Evolutionary conservation across 2,329 filamentous ascomycete species (phyloP).

Genomic region (Zymoseptoria brevis): DNA sequence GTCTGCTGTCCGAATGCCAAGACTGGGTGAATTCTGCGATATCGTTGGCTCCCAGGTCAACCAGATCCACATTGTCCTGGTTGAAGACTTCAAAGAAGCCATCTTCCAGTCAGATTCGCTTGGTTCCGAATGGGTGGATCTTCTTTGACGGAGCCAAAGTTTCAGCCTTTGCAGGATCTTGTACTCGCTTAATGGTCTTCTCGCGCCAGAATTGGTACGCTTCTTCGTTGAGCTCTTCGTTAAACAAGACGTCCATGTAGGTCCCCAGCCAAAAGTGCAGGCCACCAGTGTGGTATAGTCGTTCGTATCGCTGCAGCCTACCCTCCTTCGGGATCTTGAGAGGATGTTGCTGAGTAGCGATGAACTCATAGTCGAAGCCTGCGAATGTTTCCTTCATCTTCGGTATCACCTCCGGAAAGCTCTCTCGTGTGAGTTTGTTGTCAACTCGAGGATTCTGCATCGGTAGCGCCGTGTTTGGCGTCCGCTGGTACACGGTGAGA

Average conservation of each 20-base stretch:
- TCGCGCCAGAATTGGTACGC: slow-evolving; percentile 38
- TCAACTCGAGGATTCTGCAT: slow-evolving; percentile 29
- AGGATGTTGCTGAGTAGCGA: not conserved
- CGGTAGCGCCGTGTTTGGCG: slow-evolving; percentile 48
- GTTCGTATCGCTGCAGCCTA: slow-evolving; percentile 3
- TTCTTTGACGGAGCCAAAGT: slow-evolving; percentile 48
- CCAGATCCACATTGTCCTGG: slow-evolving; percentile 33
- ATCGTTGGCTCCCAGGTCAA: slow-evolving; percentile 35
- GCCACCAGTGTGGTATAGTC: slow-evolving; percentile 4
- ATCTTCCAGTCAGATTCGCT: slow-evolving; percentile 42
- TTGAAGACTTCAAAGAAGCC: slow-evolving; percentile 41
- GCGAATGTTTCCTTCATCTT: slow-evolving; percentile 42
- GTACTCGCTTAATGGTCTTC: slow-evolving; percentile 28
- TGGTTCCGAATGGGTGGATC: slow-evolving; percentile 19
- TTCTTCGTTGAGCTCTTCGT: slow-evolving; percentile 47
- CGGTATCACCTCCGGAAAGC: slow-evolving; percentile 38
- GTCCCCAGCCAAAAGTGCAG: slow-evolving; percentile 33
- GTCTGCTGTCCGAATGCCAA: slow-evolving; percentile 32
- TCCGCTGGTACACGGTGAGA: slow-evolving; percentile 56
- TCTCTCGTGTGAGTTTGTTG: not conserved
- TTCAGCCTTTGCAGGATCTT: slow-evolving; percentile 49
- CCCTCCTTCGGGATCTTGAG: slow-evolving; percentile 4
- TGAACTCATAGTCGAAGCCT: slow-evolving; percentile 34
- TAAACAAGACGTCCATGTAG: slow-evolving; percentile 33
- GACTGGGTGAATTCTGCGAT: slow-evolving; percentile 30